phyloP scores from a whole-genome alignment of 495 filamentous ascomycete species.

The Delitschia confertaspora region DNA sequence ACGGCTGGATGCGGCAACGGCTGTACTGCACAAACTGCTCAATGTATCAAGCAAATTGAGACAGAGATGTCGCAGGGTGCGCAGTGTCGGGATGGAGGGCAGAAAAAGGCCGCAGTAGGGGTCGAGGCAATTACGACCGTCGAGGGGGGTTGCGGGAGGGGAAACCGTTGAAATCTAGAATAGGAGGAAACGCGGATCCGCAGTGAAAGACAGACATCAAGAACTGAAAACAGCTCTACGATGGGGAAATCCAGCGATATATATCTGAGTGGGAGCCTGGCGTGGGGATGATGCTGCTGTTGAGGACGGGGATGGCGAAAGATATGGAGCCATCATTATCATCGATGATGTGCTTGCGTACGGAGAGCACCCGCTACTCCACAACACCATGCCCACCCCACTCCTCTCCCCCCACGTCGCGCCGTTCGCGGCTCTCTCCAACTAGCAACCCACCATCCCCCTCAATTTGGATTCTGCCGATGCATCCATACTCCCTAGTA shows the following conservation, averaged over 20 bases:
- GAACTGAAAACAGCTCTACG: too few relatives aligned
- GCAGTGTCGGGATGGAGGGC: not conserved
- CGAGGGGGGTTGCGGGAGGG: too few relatives aligned
- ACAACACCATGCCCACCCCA: slow-evolving; percentile 24
- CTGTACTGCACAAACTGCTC: too few relatives aligned
- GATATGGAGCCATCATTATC: slow-evolving; percentile 23
- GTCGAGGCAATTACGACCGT: too few relatives aligned
- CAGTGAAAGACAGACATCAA: too few relatives aligned
- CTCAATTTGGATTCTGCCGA: slow-evolving; percentile 21
- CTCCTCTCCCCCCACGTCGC: slow-evolving; percentile 9
- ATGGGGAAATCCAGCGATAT: too few relatives aligned
- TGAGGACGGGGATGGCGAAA: slow-evolving; percentile 16
- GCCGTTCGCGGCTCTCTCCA: not conserved
- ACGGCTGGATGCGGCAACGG: slow-evolving; percentile 18
- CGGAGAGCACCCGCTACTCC: too few relatives aligned
- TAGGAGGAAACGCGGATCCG: too few relatives aligned
- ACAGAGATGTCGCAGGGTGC: not conserved
- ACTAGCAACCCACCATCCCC: not conserved
- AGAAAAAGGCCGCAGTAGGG: too few relatives aligned
- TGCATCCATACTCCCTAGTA: slow-evolving; percentile 1
- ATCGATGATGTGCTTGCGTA: too few relatives aligned
- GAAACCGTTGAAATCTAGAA: too few relatives aligned
- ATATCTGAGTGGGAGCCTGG: not conserved
- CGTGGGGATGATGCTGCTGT: too few relatives aligned
- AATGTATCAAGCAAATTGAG: not conserved